Evolutionary conservation across 345 rosid species (phyloP), one percentile per base, ranked within the genome.

Genomic region (Abelmoschus esculentus): DNA sequence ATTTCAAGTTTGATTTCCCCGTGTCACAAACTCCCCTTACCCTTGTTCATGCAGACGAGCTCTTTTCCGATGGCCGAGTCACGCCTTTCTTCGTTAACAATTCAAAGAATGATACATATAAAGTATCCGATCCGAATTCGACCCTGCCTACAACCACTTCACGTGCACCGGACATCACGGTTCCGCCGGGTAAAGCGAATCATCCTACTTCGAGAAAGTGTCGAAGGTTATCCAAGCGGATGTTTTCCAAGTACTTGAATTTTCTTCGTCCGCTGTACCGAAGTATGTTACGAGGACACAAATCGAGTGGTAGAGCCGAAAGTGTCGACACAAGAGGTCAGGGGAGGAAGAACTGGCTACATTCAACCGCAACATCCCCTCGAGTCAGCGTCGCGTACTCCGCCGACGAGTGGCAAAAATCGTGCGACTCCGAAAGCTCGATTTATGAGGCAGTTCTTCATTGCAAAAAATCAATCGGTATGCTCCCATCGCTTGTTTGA

Each of bases 371-470:
- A 73, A 70, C 89, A 63, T 87, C 96, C 4, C 96, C 99, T 5
- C 76, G 96, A 74, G 67, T 82, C 36, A 89, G 97, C 70, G 82
- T 84, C 2, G 85, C 89, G 3, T 85, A 70, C 75, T 79, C 91
- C 1, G 77, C 76, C 6, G 95, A 89, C 58, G 81, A 81, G 67
- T 86, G 96, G 90, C 81, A 92, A 56, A 80, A 63, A 68, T 91
- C 97, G 36, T 90, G 90, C 47, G 95, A 91, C 65, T 93, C 98
- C 0, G 98, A 91, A 68, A 85, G 87, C 82, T 91, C 98, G 15
- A 93, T 91, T 46, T 80, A 91, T 60, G 98, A 93, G 70, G 98
- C 97, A 3, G 97, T 93, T 73, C 91, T 91, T 46, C 98, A 93
- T 79, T 93, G 98, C 88, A 91, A 93, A 71, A 86, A 84, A 86